Percentiles rank a stretch among this genome's conserved stretches.
phyloP scores from a whole-genome alignment of 2,329 filamentous ascomycete species.

The Colletotrichum incanum region DNA sequence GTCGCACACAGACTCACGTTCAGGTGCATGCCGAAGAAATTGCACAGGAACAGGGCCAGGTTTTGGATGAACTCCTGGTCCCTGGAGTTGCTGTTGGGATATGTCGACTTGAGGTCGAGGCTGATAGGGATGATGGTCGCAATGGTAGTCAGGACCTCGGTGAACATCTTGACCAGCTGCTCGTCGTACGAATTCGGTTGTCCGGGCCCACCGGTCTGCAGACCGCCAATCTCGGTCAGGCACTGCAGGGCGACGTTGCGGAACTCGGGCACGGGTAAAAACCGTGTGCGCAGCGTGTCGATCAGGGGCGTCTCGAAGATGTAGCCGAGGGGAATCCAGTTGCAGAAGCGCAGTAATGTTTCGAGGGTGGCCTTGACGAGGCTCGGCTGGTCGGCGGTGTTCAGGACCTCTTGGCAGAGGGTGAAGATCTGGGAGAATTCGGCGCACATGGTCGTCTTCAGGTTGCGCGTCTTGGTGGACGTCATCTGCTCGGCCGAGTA shows the following conservation, averaged over 20 bases:
- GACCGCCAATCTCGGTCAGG: slow-evolving; percentile 94
- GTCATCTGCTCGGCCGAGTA: slow-evolving; percentile 99
- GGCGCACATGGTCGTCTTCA: slow-evolving; percentile 98
- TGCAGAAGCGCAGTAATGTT: slow-evolving; percentile 95
- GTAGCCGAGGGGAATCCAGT: slow-evolving; percentile 98
- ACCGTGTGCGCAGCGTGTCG: slow-evolving; percentile 91
- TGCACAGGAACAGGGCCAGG: slow-evolving; percentile 93
- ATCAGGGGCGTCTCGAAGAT: slow-evolving; percentile 99
- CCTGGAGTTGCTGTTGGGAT: slow-evolving; percentile 89
- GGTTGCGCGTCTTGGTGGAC: slow-evolving; percentile 94
- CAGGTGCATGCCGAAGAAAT: slow-evolving; percentile 95
- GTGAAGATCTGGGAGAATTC: slow-evolving; percentile 99
- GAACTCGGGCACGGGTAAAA: slow-evolving; percentile 94
- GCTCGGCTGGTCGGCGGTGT: slow-evolving; percentile 88
- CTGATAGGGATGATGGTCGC: slow-evolving; percentile 93
- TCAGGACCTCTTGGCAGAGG: slow-evolving; percentile 95
- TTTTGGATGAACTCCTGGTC: slow-evolving; percentile 99
- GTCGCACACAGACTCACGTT: slow-evolving; percentile 67
- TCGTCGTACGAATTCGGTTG: slow-evolving; percentile 87
- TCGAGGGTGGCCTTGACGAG: slow-evolving; percentile 97
- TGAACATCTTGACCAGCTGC: slow-evolving; percentile 98
- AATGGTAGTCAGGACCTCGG: slow-evolving; percentile 93
- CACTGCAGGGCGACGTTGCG: slow-evolving; percentile 97
- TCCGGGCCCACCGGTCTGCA: slow-evolving; percentile 84
- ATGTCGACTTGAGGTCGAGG: slow-evolving; percentile 92